Base-by-base conservation (phyloP, 306 rosid genomes). In the Sphenostylis stenocarpa region DNA sequence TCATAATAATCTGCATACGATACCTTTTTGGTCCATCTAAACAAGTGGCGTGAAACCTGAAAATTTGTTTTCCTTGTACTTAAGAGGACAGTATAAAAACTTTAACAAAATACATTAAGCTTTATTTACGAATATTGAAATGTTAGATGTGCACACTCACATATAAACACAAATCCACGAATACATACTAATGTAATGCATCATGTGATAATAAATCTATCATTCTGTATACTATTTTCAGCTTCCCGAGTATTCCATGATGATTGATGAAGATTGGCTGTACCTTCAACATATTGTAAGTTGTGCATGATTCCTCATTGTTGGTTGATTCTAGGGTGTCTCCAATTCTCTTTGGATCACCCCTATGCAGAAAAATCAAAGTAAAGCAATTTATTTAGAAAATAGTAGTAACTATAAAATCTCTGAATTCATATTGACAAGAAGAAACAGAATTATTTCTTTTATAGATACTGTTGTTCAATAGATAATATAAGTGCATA, bases 221-320 rank as follows among this genome's bases (percentile, higher is more conserved):
- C 33, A 14, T 28, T 28, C 49, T 33, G 29, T 45, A 62, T 15
- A 63, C n/a, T 23, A 45, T 31, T 33, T 48, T 73, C 16, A 44
- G 23, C 38, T 66, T 47, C 41, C 39, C 5, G n/a, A 24, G 62
- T 17, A 48, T 48, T 65, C 15, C 36, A 39, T 58, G 57, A 56
- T 56, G 51, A 75, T 29, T 61, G 24, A 61, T 61, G 67, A 61
- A 7, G 51, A 31, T 31, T 75, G 63, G 29, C 9, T 76, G 68
- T 80, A 91, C 97, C 90, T 91, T 91, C 65, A 91, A 78, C 94
- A 91, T 91, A 85, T 89, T 91, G 83, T 91, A 91, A 67, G 97
- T 89, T 41, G 92, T 83, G 76, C 97, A 91, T 3, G 94, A 86
- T 75, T 91, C 97, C 89, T 91, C 94, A 70, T 82, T 91, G 69